phyloP scores from a whole-genome alignment of 345 rosid genomes.

The Syzygium aqueum region DNA sequence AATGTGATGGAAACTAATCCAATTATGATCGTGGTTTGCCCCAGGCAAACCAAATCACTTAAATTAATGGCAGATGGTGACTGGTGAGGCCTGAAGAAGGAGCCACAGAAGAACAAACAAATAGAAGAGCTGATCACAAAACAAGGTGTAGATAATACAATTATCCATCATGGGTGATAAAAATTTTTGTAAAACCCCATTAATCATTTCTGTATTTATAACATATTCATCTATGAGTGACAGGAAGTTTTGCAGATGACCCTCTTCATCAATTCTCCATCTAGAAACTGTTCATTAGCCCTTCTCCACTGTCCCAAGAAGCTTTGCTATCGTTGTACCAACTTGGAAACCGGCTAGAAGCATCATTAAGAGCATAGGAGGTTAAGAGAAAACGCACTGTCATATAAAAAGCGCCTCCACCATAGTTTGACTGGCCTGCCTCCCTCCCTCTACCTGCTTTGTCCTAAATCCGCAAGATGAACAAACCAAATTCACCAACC shows the following conservation, averaged over 20 bases:
- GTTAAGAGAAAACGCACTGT: constrained; percentile 22
- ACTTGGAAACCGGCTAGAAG: not conserved
- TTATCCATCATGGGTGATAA: not conserved
- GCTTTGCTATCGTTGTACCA: not conserved
- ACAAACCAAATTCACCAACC: constrained; percentile 4
- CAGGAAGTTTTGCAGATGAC: not conserved
- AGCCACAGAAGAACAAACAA: not conserved
- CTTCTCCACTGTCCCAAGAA: not conserved
- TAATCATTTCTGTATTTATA: not conserved
- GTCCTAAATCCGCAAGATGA: constrained; percentile 17
- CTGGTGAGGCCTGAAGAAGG: not conserved
- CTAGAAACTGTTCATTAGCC: not conserved
- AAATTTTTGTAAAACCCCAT: not conserved
- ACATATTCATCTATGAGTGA: not conserved
- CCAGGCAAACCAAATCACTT: not conserved
- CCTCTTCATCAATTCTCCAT: not conserved
- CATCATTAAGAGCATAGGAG: not conserved
- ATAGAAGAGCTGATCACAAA: not conserved
- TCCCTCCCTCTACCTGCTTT: constrained; percentile 29
- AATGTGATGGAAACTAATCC: not conserved
- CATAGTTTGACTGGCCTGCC: constrained; percentile 35
- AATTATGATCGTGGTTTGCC: no score
- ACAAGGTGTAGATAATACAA: not conserved
- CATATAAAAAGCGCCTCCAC: constrained; percentile 54
- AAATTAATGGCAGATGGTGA: not conserved